Base-by-base conservation (phyloP, 1,284 basidiomycete genomes). In the Caloboletus inedulis region DNA sequence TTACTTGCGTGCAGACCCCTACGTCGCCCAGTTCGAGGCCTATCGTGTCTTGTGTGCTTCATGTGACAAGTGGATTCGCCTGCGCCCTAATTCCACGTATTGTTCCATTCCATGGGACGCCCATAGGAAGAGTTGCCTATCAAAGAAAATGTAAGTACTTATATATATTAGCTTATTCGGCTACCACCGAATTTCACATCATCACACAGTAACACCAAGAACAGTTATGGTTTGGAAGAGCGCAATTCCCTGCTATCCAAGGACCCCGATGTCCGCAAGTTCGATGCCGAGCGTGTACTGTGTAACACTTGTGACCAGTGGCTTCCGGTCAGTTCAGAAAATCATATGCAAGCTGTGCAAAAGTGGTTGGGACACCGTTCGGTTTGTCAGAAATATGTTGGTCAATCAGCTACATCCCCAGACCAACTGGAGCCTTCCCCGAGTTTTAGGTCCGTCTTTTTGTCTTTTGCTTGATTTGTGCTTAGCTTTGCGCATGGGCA, bases 21-120 rank as follows among this genome's bases (percentile, higher is more conserved):
- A 89, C 61, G 85, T 89, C 43, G 84, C 82, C 23, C 74, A 84
- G 59, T 89, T 87, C 66, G 88, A 90, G 69, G 79, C 87, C 0
- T 89, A 89, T 63, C 78, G 85, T 19, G 87, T 90, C 30, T 75
- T 89, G 6, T 90, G 88, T 67, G 83, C 80, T 35, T 81, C 78
- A 6, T 90, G 87, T 69, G 81, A 88, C 68, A 89, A 88, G 65
- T 90, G 87, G 87, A 89, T 90, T 58, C 78, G 87, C 33, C 73
- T 90, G 18, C 77, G 87, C 14, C 87, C 87, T 39, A 90, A 90
- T 66, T 89, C 86, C 49, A 89, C 87, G 0, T 90, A 88, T 62
- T 90, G 87, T 65, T 85, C 82, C n/a, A 89, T 89, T 53, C 87
- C 87, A 0, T 90, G 88, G 87, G 87, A 89, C 61, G 87, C 85